Conservation (phyloP, 108 stramenopile species). For the Poteriospumella lacustris region DNA sequence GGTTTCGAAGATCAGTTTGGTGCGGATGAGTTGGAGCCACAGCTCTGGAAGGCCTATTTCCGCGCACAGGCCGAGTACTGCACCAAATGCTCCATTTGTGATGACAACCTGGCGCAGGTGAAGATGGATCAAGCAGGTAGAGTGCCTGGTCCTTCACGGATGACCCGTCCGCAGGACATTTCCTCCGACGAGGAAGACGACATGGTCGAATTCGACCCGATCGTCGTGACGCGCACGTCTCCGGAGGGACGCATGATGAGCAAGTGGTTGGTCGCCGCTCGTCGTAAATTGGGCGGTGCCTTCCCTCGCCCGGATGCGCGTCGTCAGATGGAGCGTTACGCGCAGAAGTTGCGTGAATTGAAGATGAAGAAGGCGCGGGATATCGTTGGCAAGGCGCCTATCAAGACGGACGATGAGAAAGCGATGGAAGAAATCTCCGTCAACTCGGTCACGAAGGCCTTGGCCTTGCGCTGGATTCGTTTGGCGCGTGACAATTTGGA, state of each 20-base stretch:
- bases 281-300: constrained; percentile 58
- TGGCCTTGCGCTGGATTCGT: constrained; percentile 53
- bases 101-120: constrained; percentile 55
- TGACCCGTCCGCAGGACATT: constrained; percentile 62
- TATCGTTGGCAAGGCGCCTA: background rate
- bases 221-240: constrained; percentile 60
- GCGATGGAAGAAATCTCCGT: background rate
- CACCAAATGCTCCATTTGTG: constrained; percentile 64
- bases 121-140: constrained; percentile 46
- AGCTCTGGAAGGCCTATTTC: constrained; percentile 77
- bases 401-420: background rate
- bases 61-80: constrained; percentile 64
- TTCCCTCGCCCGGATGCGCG: constrained; percentile 53
- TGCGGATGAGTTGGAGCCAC: constrained; percentile 55
- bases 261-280: constrained; percentile 67
- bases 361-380: constrained; percentile 37
- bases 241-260: constrained; percentile 67
- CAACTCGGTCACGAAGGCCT: constrained; percentile 39
- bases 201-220: constrained; percentile 62
- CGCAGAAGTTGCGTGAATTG: constrained; percentile 56
- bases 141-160: constrained; percentile 52
- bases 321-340: constrained; percentile 55
- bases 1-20: constrained; percentile 61
- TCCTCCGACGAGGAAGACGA: constrained; percentile 66
- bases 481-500: constrained; percentile 38